Evolutionary conservation across 2,329 filamentous ascomycete species (phyloP).

Genomic region (Cordyceps cicadae): DNA sequence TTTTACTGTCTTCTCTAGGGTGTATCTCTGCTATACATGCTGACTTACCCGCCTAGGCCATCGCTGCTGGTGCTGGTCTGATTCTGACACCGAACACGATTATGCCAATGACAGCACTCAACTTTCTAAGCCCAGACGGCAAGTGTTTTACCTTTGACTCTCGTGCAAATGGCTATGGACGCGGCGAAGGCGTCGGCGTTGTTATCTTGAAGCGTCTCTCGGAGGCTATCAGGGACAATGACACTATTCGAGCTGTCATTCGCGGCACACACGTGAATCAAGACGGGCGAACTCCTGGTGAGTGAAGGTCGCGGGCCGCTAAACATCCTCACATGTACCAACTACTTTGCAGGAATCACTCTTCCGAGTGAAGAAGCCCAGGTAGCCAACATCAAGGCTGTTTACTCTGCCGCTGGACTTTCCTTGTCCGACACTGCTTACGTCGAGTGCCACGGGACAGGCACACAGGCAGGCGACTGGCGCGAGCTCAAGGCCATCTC

Average conservation of each 20-base stretch:
- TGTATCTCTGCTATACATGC: neutral
- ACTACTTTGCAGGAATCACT: slow-evolving; percentile 39
- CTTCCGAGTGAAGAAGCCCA: slow-evolving; percentile 47
- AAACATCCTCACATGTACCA: neutral
- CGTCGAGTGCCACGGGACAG: slow-evolving; percentile 52
- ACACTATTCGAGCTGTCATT: slow-evolving; percentile 48
- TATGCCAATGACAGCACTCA: slow-evolving; percentile 47
- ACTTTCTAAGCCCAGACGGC: slow-evolving; percentile 44
- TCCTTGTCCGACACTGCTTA: slow-evolving; percentile 38
- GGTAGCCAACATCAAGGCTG: slow-evolving; percentile 37
- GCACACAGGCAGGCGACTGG: slow-evolving; percentile 48
- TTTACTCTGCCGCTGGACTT: slow-evolving; percentile 39
- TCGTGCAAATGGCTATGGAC: slow-evolving; percentile 55
- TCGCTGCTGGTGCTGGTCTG: slow-evolving; percentile 43
- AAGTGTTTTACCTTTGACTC: slow-evolving; percentile 47
- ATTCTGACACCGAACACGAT: slow-evolving; percentile 48
- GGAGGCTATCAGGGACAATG: slow-evolving; percentile 50
- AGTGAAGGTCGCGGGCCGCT: slow-evolving; percentile 3
- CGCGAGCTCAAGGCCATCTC: slow-evolving; percentile 42
- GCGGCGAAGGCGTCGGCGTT: slow-evolving; percentile 55
- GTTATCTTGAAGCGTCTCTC: slow-evolving; percentile 51
- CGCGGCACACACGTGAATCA: slow-evolving; percentile 46
- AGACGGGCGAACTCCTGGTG: slow-evolving; percentile 49
- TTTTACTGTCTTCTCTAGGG: no score
- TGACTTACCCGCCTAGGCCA: slow-evolving; percentile 23